phyloP scores from a whole-genome alignment of 495 filamentous ascomycete species.

The Penicillium daleae region DNA sequence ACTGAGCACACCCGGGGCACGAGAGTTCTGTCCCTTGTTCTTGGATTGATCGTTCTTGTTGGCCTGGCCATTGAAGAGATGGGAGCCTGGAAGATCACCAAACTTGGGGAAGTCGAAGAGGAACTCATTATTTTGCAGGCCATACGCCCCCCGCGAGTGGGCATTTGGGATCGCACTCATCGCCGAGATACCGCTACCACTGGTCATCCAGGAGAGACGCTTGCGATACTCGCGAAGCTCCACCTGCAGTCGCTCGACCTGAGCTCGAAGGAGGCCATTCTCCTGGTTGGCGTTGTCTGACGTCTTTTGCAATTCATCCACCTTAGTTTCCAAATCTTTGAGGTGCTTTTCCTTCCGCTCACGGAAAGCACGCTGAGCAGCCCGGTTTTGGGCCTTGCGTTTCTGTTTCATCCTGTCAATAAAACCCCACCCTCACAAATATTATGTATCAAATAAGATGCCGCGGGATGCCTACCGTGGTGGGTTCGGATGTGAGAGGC shows the following conservation, averaged over 20 bases:
- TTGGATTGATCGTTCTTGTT: constrained; percentile 42
- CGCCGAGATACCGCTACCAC: constrained; percentile 53
- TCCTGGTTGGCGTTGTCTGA: constrained; percentile 84
- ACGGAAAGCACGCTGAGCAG: constrained; percentile 93
- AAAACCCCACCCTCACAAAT: neutral
- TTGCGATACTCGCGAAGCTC: constrained; percentile 92
- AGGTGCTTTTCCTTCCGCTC: constrained; percentile 98
- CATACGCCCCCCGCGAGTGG: constrained; percentile 43
- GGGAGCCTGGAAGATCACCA: constrained; percentile 72
- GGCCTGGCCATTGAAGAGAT: constrained; percentile 52
- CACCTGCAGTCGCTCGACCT: constrained; percentile 83
- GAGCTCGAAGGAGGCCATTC: constrained; percentile 79
- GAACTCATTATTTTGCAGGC: constrained; percentile 77
- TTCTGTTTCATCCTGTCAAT: constrained; percentile 69
- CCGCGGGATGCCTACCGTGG: constrained; percentile 68
- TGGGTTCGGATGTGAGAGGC: constrained; percentile 92
- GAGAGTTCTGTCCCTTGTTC: constrained; percentile 22
- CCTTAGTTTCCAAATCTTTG: constrained; percentile 94
- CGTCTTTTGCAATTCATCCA: constrained; percentile 85
- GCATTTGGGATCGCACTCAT: constrained; percentile 46
- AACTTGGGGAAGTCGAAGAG: constrained; percentile 96
- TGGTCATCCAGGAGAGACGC: constrained; percentile 64
- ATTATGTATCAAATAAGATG: neutral
- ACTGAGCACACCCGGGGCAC: constrained; percentile 41
- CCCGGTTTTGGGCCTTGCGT: constrained; percentile 97